Conservation (phyloP, 2,329 filamentous ascomycete genomes). For the Fonsecaea erecta region DNA sequence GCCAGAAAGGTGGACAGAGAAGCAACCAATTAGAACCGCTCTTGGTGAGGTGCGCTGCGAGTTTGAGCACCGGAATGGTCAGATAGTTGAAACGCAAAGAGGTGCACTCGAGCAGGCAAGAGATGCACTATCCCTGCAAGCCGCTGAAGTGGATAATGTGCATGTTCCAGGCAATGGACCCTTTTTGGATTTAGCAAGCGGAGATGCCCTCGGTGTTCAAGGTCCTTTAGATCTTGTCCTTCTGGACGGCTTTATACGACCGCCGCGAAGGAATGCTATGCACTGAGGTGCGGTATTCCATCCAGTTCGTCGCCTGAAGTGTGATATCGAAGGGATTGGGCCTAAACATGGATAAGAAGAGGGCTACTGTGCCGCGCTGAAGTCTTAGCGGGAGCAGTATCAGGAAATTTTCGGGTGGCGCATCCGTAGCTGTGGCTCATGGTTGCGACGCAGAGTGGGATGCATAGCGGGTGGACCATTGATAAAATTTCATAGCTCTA, state of each 20-base stretch:
- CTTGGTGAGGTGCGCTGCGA: background rate
- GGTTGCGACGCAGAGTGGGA: constrained; percentile 30
- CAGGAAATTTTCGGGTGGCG: constrained; percentile 29
- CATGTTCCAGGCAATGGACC: constrained; percentile 2
- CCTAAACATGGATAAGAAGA: constrained; percentile 2
- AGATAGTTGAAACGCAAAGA: constrained; percentile 1
- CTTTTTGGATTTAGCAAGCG: background rate
- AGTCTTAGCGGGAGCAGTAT: constrained; percentile 9
- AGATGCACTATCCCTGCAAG: constrained; percentile 20
- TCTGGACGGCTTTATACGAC: constrained; percentile 2
- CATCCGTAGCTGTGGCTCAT: constrained; percentile 23
- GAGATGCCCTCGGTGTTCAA: constrained; percentile 5
- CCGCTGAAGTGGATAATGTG: constrained; percentile 15
- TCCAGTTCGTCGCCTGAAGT: constrained; percentile 10
- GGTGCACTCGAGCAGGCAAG: background rate
- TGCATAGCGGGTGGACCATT: constrained; percentile 19
- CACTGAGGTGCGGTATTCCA: constrained; percentile 1
- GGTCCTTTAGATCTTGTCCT: background rate
- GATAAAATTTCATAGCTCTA: constrained; percentile 1
- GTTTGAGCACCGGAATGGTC: constrained; percentile 7
- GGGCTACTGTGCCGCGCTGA: constrained; percentile 2
- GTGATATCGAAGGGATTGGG: constrained; percentile 1
- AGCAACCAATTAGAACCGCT: background rate
- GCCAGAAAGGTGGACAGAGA: background rate
- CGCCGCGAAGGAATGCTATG: constrained; percentile 5